These are phyloP conservation scores for Yarrowia sp. DNA, from an alignment of 805 yeast species.

Conservation along the genomic window DNA sequence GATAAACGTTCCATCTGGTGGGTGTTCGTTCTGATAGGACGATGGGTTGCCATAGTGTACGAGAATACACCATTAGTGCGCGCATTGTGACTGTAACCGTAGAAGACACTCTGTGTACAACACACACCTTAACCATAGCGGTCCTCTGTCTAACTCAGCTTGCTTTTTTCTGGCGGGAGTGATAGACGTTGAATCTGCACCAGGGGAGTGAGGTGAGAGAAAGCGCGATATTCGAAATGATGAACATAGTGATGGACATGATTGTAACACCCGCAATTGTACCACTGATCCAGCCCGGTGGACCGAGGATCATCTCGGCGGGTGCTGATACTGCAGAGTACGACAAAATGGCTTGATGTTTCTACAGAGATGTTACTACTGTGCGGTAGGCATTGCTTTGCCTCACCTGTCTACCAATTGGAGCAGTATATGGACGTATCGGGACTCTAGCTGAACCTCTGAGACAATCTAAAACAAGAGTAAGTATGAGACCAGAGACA, in stretches of 20 bases:
- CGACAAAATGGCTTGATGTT: too few species aligned
- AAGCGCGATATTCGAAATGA: not conserved
- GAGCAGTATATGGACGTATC: too few species aligned
- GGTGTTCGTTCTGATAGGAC: not conserved
- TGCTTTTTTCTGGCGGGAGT: not conserved
- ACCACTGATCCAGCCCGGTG: not conserved
- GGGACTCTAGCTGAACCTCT: not conserved
- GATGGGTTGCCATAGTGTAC: not conserved
- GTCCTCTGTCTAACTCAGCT: not conserved
- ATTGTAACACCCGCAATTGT: not conserved
- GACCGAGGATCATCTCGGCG: slow-evolving; percentile 1
- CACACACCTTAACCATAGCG: too few species aligned
- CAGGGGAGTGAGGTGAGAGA: not conserved
- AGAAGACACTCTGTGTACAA: too few species aligned
- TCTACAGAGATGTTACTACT: too few species aligned
- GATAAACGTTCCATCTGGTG: not conserved
- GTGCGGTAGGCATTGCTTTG: too few species aligned
- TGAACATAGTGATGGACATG: not conserved
- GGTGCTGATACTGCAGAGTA: not conserved
- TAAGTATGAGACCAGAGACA: not conserved
- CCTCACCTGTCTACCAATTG: too few species aligned
- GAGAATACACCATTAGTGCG: not conserved
- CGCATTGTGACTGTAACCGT: not conserved
- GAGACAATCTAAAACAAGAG: not conserved
- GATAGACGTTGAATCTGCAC: slow-evolving; percentile 4